These are phyloP conservation scores for Endoconidiophora polonica DNA, from an alignment of 2,329 filamentous ascomycete species.

Conservation along the genomic window DNA sequence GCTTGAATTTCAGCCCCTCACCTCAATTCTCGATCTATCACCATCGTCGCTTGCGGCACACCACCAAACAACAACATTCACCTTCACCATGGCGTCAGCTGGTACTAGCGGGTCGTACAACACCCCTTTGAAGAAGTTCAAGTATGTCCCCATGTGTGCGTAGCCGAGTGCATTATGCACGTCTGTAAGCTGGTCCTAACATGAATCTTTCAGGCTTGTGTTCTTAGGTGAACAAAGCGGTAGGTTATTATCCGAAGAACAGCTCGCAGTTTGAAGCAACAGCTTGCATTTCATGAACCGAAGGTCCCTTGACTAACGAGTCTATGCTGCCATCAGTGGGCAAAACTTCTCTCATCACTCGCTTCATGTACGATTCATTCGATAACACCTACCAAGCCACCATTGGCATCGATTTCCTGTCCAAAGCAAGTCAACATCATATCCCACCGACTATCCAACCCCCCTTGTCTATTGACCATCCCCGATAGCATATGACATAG, in stretches of 20 bases:
- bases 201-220: constrained; percentile 49
- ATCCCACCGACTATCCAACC: background rate
- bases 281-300: background rate
- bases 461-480: background rate
- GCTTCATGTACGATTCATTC: constrained; percentile 99
- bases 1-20: background rate
- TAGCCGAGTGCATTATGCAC: background rate
- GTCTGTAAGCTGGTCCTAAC: constrained; percentile 9
- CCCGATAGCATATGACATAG: background rate
- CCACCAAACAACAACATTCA: background rate
- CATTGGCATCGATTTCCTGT: constrained; percentile 97
- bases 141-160: constrained; percentile 38
- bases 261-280: background rate
- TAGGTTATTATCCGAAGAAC: constrained; percentile 31
- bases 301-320: too few species aligned
- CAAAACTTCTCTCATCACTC: constrained; percentile 95
- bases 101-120: constrained; percentile 70
- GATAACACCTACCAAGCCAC: constrained; percentile 99
- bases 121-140: constrained; percentile 99
- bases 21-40: background rate
- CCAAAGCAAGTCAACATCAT: constrained; percentile 48
- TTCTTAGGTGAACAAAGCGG: constrained; percentile 97
- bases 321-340: constrained; percentile 45
- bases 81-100: constrained; percentile 58
- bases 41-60: background rate